Base-by-base conservation (phyloP, 495 filamentous ascomycete genomes). In the Talaromyces proteolyticus region DNA sequence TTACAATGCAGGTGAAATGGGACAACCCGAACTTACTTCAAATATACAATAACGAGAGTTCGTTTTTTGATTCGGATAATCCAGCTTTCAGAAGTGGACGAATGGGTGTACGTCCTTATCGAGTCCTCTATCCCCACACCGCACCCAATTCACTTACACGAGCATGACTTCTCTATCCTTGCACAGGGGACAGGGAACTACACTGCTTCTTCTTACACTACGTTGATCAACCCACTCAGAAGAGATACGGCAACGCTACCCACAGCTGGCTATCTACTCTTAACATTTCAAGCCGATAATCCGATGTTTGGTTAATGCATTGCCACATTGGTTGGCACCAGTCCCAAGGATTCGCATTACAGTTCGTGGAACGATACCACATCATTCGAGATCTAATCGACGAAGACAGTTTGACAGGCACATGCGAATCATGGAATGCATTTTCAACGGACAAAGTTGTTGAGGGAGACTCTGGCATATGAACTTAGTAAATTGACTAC, bases 91-190 rank as follows among this genome's bases (percentile, higher is more conserved):
- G 44, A 68, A 41, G 75, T 82, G 52, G 64, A 85, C 12, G 76
- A 81, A 54, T 86, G 85, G 65, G 72, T 57, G 48, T 62, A 85
- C 12, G 57, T 85, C 10, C 66, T 67, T 8, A 72, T 82, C 52
- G 68, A 65, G 34, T 59, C 59, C 2, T 52, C 45, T 14, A 18
- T 57, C 0, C 21, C 53, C 0, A 46, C 58, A 12, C 11, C 53
- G 2, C 60, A 63, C 26, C 60, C 60, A 2, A 59, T 63, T 14
- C 60, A 58, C 40, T 49, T 63, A 7, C 60, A 63, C 42, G 60
- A 55, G 1, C 60, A 63, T 48, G 60, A 63, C 45, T 63, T 63
- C 42, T 52, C 47, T 42, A 44, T 63, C n/a, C 21, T 61, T 10
- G 47, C 58, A n/a, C 58, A 56, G 52, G 58, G 53, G 19, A 40